These are phyloP conservation scores for Psidium friedrichsthalianum DNA, from an alignment of 345 rosid species.

Conservation along the genomic window DNA sequence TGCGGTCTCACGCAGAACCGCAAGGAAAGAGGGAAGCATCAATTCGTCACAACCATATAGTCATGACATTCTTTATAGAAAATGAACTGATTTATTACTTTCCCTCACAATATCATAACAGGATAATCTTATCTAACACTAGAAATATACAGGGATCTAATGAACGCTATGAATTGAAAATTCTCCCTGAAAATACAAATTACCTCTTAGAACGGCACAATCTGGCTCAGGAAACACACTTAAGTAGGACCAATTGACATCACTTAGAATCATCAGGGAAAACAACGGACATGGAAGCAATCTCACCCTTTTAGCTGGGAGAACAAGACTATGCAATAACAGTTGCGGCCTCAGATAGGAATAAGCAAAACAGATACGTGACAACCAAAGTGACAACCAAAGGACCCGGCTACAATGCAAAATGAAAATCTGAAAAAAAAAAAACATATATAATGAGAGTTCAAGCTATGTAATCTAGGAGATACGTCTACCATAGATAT, in stretches of 20 bases:
- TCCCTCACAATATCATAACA: not conserved
- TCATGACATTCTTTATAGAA: too few species aligned
- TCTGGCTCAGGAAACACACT: not conserved
- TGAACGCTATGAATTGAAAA: not conserved
- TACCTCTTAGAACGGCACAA: not conserved
- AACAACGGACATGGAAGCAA: not conserved
- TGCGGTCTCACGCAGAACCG: not conserved
- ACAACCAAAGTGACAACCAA: too few species aligned
- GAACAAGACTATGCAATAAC: not conserved
- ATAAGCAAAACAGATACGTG: too few species aligned
- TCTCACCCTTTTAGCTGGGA: not conserved
- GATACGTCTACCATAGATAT: too few species aligned
- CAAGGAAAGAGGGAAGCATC: not conserved
- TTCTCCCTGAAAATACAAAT: not conserved
- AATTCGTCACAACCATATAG: not conserved
- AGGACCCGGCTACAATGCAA: too few species aligned
- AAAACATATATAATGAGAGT: too few species aligned
- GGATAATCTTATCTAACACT: not conserved
- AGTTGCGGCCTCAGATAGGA: not conserved
- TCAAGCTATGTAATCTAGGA: too few species aligned
- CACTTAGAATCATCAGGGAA: not conserved
- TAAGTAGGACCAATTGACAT: not conserved
- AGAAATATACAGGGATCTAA: not conserved
- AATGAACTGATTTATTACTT: not conserved
- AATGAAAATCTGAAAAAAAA: too few species aligned